These are phyloP conservation scores for Schizochytrium sp. DNA, from an alignment of 108 stramenopile genomes.

Conservation along the genomic window DNA sequence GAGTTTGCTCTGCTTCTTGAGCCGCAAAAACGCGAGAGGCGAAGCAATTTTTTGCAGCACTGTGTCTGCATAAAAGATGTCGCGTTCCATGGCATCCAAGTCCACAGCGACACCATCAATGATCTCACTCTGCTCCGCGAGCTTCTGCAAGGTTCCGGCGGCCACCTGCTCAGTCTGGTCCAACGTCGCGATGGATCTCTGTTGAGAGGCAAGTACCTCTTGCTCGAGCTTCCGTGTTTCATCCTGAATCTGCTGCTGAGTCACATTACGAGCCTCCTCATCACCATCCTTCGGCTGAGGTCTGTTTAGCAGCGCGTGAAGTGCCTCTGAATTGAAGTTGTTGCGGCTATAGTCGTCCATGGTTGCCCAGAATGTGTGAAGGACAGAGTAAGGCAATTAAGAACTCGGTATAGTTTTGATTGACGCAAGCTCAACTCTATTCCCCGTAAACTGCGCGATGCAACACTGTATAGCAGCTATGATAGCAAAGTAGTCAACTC, in stretches of 20 bases:
- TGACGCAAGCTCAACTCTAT: too few relatives aligned
- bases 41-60: slow-evolving; percentile 45
- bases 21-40: slow-evolving; percentile 3
- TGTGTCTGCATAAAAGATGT: slow-evolving; percentile 49
- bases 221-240: slow-evolving; percentile 12
- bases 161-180: background rate
- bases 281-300: too few relatives aligned
- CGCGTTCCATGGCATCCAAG: slow-evolving; percentile 21
- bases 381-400: too few relatives aligned
- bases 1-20: slow-evolving; percentile 10
- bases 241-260: background rate
- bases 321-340: too few relatives aligned
- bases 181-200: background rate
- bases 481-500: too few relatives aligned
- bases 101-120: slow-evolving; percentile 25
- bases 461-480: too few relatives aligned
- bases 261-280: background rate
- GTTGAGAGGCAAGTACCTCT: slow-evolving; percentile 37
- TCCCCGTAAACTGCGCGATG: too few relatives aligned
- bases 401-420: too few relatives aligned
- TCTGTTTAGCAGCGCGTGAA: too few relatives aligned
- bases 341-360: too few relatives aligned
- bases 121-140: slow-evolving; percentile 40
- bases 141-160: background rate
- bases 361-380: too few relatives aligned